A percentile compares a stretch with the other conserved stretches of the same genome.
These are phyloP conservation scores for Penicillium mononematosum DNA, from an alignment of 495 filamentous ascomycete genomes.

Conservation along the genomic window DNA sequence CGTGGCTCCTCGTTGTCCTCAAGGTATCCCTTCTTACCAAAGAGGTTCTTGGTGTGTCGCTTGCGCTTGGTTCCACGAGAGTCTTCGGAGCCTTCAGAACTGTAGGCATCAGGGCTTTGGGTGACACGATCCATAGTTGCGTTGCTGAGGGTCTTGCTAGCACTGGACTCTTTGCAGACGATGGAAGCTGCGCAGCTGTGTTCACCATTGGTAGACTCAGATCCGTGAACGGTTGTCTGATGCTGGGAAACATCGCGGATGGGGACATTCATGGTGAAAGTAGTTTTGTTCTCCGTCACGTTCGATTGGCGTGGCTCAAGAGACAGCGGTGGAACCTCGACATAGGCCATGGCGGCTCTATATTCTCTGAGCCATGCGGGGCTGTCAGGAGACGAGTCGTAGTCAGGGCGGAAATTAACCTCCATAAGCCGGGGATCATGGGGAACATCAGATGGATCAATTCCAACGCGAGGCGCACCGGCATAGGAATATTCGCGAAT, in stretches of 20 bases:
- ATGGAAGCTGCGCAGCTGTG: neutral
- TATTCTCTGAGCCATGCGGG: neutral
- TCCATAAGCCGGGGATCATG: neutral
- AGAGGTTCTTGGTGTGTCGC: conserved; percentile 45
- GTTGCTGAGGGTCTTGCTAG: neutral
- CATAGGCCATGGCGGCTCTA: neutral
- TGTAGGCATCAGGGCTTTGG: neutral
- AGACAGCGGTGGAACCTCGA: neutral
- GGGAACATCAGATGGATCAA: neutral
- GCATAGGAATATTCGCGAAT: neutral
- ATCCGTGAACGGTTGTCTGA: neutral
- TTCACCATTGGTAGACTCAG: neutral
- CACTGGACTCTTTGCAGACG: neutral
- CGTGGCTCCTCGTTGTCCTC: conserved; percentile 1
- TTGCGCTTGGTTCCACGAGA: neutral
- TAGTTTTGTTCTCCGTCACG: neutral
- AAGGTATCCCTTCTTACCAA: conserved; percentile 46
- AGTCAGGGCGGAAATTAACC: neutral
- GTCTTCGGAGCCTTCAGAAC: neutral
- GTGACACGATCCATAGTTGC: neutral
- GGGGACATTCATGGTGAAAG: neutral
- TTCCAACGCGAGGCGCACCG: neutral
- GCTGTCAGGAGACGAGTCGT: neutral
- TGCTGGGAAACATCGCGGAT: neutral
- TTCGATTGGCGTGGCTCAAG: neutral